These are phyloP conservation scores for Diaporthe caulivora DNA, from an alignment of 2,329 filamentous ascomycete genomes.

Conservation along the genomic window DNA sequence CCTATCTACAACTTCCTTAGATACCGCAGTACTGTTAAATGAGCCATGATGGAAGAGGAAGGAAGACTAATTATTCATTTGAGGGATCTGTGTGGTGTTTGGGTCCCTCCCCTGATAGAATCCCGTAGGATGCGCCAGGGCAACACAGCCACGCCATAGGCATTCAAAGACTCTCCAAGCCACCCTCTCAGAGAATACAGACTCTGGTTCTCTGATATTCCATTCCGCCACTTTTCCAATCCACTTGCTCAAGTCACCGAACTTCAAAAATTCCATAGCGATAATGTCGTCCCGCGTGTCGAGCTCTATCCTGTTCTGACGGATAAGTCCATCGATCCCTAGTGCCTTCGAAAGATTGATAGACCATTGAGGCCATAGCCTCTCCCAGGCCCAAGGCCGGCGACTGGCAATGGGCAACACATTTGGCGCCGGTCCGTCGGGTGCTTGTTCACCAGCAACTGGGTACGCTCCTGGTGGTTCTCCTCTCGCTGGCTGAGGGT, in stretches of 20 bases:
- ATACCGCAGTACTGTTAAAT: background rate
- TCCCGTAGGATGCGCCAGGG: constrained; percentile 10
- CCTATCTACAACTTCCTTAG: background rate
- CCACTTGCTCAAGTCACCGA: constrained; percentile 21
- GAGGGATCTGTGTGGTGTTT: background rate
- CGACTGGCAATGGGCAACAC: too few species aligned
- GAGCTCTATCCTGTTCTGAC: background rate
- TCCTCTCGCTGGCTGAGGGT: background rate
- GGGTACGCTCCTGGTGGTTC: background rate
- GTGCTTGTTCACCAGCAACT: background rate
- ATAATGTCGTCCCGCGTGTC: constrained; percentile 3
- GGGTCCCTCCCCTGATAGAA: constrained; percentile 12
- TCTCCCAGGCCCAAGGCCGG: background rate
- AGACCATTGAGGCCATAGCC: background rate
- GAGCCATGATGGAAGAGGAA: background rate
- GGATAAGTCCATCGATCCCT: background rate
- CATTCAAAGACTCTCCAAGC: constrained; percentile 28
- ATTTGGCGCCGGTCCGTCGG: background rate
- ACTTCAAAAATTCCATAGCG: background rate
- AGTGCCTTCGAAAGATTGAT: background rate
- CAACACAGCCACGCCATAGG: constrained; percentile 16
- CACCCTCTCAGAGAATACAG: background rate
- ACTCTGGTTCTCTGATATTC: background rate
- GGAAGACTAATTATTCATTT: background rate
- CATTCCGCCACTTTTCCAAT: background rate